A percentile compares a stretch with the other conserved stretches of the same genome.
Conservation (phyloP, 495 filamentous ascomycete genomes). For the Aspergillus sparsus region DNA sequence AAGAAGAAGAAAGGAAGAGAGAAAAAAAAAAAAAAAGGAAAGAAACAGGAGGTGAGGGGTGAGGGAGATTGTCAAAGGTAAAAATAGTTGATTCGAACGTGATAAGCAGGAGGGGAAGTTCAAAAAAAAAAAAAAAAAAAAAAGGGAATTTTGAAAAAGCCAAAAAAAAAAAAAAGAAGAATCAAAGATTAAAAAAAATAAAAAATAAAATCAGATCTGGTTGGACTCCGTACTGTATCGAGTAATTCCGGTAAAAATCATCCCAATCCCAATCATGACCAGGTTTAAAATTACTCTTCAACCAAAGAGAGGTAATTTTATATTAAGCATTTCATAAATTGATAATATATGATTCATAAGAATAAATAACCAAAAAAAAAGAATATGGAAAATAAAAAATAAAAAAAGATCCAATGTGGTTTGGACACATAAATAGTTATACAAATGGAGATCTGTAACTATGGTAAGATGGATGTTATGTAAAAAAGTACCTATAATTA, state of each 20-base stretch:
- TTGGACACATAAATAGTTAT: no score
- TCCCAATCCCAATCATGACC: constrained; percentile 2
- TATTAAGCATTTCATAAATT: not conserved
- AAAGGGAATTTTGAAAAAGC: not conserved
- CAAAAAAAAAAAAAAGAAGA: constrained; percentile 31
- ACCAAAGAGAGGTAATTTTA: not conserved
- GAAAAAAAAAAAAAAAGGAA: constrained; percentile 30
- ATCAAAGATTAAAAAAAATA: not conserved
- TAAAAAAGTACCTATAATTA: no score
- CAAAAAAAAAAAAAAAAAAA: constrained; percentile 17
- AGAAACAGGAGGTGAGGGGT: constrained; percentile 30
- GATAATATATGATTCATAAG: not conserved
- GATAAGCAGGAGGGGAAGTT: constrained; percentile 29
- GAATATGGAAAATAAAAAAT: no score
- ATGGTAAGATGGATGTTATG: no score
- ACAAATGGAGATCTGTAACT: no score
- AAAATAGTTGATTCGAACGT: constrained; percentile 34
- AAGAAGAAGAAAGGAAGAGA: constrained; percentile 33
- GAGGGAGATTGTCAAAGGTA: constrained; percentile 32
- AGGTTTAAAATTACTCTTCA: not conserved
- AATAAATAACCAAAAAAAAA: not conserved
- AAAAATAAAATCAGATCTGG: constrained; percentile 11
- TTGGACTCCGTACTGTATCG: constrained; percentile 1
- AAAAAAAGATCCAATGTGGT: no score
- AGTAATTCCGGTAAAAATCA: constrained; percentile 6